These are phyloP conservation scores for Pleurotus tuber-regium DNA, from an alignment of 768 basidiomycete genomes.

Conservation along the genomic window DNA sequence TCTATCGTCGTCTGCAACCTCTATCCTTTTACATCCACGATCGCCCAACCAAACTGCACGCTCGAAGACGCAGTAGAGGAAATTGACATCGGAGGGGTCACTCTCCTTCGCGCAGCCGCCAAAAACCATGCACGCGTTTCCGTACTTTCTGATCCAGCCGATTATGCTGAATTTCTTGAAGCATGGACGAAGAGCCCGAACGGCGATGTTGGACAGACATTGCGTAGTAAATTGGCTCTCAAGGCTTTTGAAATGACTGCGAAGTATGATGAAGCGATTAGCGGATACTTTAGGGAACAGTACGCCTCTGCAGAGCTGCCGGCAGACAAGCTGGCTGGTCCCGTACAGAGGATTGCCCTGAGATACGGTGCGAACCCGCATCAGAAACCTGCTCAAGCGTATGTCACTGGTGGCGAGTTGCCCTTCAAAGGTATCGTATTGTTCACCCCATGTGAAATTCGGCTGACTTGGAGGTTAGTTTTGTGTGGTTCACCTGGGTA, in stretches of 20 bases:
- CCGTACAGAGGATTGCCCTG: conserved; percentile 80
- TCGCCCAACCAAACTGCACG: conserved; percentile 85
- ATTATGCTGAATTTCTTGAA: conserved; percentile 80
- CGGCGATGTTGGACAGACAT: conserved; percentile 69
- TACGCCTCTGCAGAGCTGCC: conserved; percentile 82
- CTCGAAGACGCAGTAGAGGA: conserved; percentile 94
- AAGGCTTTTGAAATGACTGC: conserved; percentile 99
- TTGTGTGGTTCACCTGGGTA: conserved; percentile 95
- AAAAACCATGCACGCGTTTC: conserved; percentile 96
- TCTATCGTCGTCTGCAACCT: conserved; percentile 98
- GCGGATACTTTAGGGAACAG: conserved; percentile 94
- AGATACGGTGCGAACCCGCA: conserved; percentile 98
- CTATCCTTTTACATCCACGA: conserved; percentile 93
- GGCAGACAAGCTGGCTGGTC: conserved; percentile 58
- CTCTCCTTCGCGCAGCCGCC: conserved; percentile 93
- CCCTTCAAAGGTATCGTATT: conserved; percentile 81
- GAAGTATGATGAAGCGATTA: conserved; percentile 92
- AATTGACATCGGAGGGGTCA: conserved; percentile 98
- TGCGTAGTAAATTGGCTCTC: conserved; percentile 81
- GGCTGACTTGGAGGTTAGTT: conserved; percentile 42
- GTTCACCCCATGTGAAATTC: neutral
- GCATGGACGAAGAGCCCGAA: conserved; percentile 66
- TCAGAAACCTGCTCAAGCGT: conserved; percentile 97
- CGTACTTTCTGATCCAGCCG: conserved; percentile 83
- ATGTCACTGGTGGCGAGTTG: conserved; percentile 80